Base-by-base conservation (phyloP, 139 green algal genomes). In the Coelastrella sp. region DNA sequence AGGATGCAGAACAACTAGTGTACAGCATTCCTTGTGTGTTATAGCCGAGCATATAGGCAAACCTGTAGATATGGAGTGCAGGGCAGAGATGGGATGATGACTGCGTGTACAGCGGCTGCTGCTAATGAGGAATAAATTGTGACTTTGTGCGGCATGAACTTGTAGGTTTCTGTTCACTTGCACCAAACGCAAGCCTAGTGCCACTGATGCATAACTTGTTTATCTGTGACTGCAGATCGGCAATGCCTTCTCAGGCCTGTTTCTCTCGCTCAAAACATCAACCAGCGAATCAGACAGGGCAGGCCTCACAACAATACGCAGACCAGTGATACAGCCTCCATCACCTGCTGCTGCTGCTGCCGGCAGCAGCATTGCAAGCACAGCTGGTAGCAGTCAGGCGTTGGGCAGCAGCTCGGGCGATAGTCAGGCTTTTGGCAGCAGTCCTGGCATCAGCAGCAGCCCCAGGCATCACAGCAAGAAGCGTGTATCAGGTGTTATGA, bases 181-280 rank as follows among this genome's bases (percentile, higher is more conserved):
- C 32, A 47, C 32, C 32, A 47, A 47, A 47, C 32, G 32, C 32
- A 47, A 47, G 32, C 32, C 32, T 47, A 47, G 32, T 47, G 32
- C 32, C 32, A 47, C 32, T 47, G 32, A 47, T 47, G 32, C 32
- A 47, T 47, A 47, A 47, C 32, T 47, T 47, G 32, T 68, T 84
- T 17, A n/a, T 65, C 61, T 71, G 8, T 23, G 3, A 5, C 68
- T 61, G 64, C 74, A 90, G 86, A 75, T 90, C 32, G 86, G 86
- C n/a, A 90, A 85, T 78, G 83, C 85, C 20, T 90, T 90, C 61
- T 85, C 74, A 47, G 86, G 86, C 4, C 75, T 90, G 71, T 90
- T 85, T 57, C 22, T 90, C 5, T 77, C 58, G 5, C 47, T 90
- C 58, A 68, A 77, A 17, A 73, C 7, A 32, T 82, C 32, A 13